Conservation (phyloP, 352 stramenopile genomes). For the Globisporangium nunn region DNA sequence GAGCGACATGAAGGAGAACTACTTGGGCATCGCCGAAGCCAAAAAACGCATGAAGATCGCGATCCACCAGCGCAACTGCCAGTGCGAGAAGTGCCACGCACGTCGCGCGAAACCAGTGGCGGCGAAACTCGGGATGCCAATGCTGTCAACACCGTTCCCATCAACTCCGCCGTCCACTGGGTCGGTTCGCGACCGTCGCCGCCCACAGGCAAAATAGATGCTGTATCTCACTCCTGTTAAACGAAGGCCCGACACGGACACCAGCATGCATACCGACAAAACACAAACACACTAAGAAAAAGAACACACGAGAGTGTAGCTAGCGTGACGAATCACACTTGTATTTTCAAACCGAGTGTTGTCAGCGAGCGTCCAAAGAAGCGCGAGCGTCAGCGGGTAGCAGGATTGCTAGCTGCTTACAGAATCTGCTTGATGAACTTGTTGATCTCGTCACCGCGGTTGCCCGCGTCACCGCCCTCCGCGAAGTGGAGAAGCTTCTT, state of each 20-base stretch:
- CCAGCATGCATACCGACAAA: not conserved
- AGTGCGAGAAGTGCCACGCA: slow-evolving; percentile 67
- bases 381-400: not conserved
- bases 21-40: slow-evolving; percentile 72
- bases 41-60: slow-evolving; percentile 82
- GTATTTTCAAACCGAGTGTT: slow-evolving; percentile 17
- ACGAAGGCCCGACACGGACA: too few species aligned
- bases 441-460: slow-evolving; percentile 91
- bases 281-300: not conserved
- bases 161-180: slow-evolving; percentile 27
- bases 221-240: too few species aligned
- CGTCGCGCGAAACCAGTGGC: slow-evolving; percentile 37
- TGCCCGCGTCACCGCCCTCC: slow-evolving; percentile 90
- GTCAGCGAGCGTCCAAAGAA: not conserved
- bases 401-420: slow-evolving; percentile 43
- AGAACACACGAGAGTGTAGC: slow-evolving; percentile 6
- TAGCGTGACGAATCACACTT: not conserved
- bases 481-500: slow-evolving; percentile 94
- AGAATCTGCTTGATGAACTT: slow-evolving; percentile 93
- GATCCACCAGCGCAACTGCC: slow-evolving; percentile 80
- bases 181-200: slow-evolving; percentile 30
- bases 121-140: slow-evolving; percentile 20
- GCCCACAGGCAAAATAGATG: slow-evolving; percentile 19
- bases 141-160: slow-evolving; percentile 25
- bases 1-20: slow-evolving; percentile 84